These are phyloP conservation scores for Nicotiana tabacum DNA, from an alignment of 257 asterid species.

Conservation along the genomic window DNA sequence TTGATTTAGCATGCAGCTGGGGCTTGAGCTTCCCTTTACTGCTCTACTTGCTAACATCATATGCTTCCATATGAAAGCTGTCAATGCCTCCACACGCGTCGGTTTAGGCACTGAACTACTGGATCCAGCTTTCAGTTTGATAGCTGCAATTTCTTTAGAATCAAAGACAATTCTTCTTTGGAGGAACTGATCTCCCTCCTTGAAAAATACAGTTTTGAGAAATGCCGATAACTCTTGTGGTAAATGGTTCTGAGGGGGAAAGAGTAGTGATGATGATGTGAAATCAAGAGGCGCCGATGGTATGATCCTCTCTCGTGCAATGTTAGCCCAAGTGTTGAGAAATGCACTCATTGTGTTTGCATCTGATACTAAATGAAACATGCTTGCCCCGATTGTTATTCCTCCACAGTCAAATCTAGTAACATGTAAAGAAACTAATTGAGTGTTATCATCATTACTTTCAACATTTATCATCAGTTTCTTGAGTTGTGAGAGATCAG, in stretches of 20 bases:
- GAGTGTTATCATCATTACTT: too few relatives aligned
- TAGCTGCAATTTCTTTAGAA: not conserved
- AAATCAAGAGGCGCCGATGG: not conserved
- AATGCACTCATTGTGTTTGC: not conserved
- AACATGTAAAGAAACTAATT: not conserved
- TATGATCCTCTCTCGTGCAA: not conserved
- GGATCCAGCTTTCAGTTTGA: not conserved
- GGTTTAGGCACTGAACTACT: not conserved
- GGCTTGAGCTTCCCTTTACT: not conserved
- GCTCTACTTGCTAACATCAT: not conserved
- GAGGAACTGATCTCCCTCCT: not conserved
- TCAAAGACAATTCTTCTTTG: not conserved
- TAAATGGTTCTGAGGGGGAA: not conserved
- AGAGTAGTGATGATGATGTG: not conserved
- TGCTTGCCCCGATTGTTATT: not conserved
- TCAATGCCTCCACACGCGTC: not conserved
- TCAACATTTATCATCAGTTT: too few relatives aligned
- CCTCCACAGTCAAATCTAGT: constrained; percentile 6
- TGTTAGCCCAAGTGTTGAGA: not conserved
- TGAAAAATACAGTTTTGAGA: not conserved
- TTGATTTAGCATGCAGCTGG: not conserved
- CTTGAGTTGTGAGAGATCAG: not conserved
- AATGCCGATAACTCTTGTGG: too few relatives aligned
- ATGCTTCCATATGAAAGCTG: not conserved
- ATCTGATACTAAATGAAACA: not conserved